Conservation (phyloP, 768 basidiomycete species). For the Daedaleopsis nitida region DNA sequence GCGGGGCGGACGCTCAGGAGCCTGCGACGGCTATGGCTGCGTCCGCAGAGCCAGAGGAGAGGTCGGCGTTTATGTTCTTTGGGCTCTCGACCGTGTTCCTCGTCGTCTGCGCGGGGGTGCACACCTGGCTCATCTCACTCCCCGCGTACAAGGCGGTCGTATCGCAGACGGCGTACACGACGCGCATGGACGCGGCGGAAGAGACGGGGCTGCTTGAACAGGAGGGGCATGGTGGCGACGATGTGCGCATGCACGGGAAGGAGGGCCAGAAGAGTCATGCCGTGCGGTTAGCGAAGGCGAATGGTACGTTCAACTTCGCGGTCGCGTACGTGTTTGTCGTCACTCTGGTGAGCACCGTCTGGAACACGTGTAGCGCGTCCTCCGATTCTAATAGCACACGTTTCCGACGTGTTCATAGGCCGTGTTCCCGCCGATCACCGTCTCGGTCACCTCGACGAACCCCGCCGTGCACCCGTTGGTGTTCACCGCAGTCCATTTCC, state of each 20-base stretch:
- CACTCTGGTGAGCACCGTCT: conserved; percentile 63
- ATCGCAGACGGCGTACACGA: background rate
- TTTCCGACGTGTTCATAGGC: conserved; percentile 48
- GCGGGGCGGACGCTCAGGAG: conserved; percentile 23
- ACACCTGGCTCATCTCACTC: conserved; percentile 57
- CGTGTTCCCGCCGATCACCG: conserved; percentile 85
- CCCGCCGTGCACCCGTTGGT: conserved; percentile 74
- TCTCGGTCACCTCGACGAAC: conserved; percentile 69
- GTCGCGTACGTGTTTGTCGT: conserved; percentile 76
- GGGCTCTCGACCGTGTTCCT: conserved; percentile 69
- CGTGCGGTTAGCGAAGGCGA: conserved; percentile 59
- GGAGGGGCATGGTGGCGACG: conserved; percentile 21
- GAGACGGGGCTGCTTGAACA: conserved; percentile 33
- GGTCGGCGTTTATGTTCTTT: conserved; percentile 77
- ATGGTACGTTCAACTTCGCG: conserved; percentile 69
- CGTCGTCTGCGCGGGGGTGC: conserved; percentile 51
- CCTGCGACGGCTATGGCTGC: background rate
- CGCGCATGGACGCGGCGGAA: conserved; percentile 4
- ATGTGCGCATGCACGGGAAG: conserved; percentile 23
- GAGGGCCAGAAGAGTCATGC: conserved; percentile 45
- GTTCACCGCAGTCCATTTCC: conserved; percentile 78
- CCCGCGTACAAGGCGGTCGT: conserved; percentile 61
- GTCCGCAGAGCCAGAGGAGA: conserved; percentile 52
- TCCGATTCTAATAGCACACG: background rate
- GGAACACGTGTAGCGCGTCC: background rate